Percentiles rank a stretch among this genome's conserved stretches.
phyloP scores from a whole-genome alignment of 208 protist genomes.

The Blastocrithidia nonstop region DNA sequence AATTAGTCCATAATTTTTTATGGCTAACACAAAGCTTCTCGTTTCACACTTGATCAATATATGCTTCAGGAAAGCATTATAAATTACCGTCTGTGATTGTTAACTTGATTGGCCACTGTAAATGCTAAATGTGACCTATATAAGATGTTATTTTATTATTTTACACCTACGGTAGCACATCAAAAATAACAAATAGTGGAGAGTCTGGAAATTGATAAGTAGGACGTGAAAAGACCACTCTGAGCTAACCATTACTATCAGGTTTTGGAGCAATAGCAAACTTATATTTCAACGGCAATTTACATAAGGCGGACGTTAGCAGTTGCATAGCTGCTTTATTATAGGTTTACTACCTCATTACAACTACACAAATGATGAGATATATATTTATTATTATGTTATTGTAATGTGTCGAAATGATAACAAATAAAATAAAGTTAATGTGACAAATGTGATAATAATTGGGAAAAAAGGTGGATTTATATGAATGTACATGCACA shows the following conservation, averaged over 20 bases:
- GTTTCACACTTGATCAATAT: conserved; percentile 6
- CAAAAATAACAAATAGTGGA: conserved; percentile 22
- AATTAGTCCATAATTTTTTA: no score
- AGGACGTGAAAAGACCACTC: conserved; percentile 37
- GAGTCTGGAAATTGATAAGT: conserved; percentile 36
- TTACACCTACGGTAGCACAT: conserved; percentile 3
- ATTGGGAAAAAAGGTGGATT: no score
- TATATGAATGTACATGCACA: no score
- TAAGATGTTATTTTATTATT: conserved; percentile 5
- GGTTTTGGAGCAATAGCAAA: conserved; percentile 38
- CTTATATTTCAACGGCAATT: conserved; percentile 23
- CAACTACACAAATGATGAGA: no score
- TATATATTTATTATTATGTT: no score
- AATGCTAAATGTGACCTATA: conserved; percentile 14
- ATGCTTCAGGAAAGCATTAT: conserved; percentile 1
- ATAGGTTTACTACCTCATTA: no score
- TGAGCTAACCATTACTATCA: conserved; percentile 7
- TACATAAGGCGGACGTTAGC: conserved; percentile 21
- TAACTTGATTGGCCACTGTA: conserved; percentile 15
- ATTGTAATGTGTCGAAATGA: no score
- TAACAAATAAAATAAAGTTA: no score
- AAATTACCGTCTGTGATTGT: conserved; percentile 2
- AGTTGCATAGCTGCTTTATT: conserved; percentile 6
- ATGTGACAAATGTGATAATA: no score
- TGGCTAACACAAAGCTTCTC: no score